Base-by-base conservation (phyloP, 768 basidiomycete species). In the Sarcodon sp. region DNA sequence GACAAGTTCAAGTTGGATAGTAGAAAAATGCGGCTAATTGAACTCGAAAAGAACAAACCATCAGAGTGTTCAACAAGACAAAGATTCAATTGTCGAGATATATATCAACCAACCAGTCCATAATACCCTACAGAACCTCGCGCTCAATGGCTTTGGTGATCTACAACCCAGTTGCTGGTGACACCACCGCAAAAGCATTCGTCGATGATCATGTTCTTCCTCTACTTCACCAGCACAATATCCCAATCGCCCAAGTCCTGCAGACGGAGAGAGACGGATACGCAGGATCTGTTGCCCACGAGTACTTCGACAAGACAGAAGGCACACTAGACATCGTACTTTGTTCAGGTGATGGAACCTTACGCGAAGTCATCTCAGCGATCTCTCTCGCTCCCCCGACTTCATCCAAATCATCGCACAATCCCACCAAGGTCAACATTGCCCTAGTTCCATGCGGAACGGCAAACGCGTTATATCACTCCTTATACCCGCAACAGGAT, bases 391-490 rank as follows among this genome's bases (percentile, higher is more conserved):
- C 48, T 3, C 44, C 53, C n/a, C 43, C 48, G 21, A 41, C 31
- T 1, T 36, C 33, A 32, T 16, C 33, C 32, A 46, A 43, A 39
- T 11, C 46, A 32, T 46, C 50, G 13, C 47, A 51, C 27, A 32
- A 43, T 33, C 45, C 47, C 7, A 43, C 43, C 33, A 44, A 56
- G 44, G 54, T 81, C 48, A 57, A 57, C 33, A 66, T 82, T 51
- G 77, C 67, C 13, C 72, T 67, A 44, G 66, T 87, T 39, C 89
- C 91, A 4, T 75, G 76, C 45, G 91, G 91, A 21, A 94, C 91
- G n/a, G 92, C 91, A 38, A 97, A 98, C 61, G 94, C 94, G 0
- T 70, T 96, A 33, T 92, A 84, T 63, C 71, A 77, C 6, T 80
- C 87, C 6, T 64, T 91, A 31, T 93, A 85, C 62, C 74, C 77